Percentiles rank a stretch among this genome's conserved stretches.
phyloP scores from a whole-genome alignment of 768 basidiomycete species.

The Antrodiella citrinella region DNA sequence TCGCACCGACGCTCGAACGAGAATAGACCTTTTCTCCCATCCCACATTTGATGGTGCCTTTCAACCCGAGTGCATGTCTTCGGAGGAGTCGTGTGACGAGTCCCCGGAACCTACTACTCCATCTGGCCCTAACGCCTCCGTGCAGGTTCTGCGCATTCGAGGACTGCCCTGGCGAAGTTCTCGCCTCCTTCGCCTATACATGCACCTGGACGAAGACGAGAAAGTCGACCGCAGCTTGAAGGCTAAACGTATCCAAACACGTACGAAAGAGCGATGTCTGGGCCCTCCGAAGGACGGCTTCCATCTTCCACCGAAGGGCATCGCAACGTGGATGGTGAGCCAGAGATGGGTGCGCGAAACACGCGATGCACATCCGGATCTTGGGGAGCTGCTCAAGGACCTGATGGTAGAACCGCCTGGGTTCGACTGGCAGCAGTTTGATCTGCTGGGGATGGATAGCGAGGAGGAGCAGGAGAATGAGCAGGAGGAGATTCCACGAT shows the following conservation, averaged over 20 bases:
- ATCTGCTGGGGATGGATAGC: constrained; percentile 49
- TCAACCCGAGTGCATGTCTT: constrained; percentile 72
- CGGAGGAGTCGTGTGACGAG: constrained; percentile 65
- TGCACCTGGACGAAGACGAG: constrained; percentile 52
- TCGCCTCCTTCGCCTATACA: constrained; percentile 53
- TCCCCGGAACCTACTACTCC: constrained; percentile 14
- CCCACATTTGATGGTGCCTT: constrained; percentile 63
- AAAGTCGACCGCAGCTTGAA: constrained; percentile 31
- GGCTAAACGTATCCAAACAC: constrained; percentile 41
- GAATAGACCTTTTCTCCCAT: constrained; percentile 46
- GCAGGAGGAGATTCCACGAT: constrained; percentile 2
- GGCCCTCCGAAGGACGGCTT: constrained; percentile 53
- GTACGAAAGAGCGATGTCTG: constrained; percentile 41
- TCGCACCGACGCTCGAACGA: constrained; percentile 53
- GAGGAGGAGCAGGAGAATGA: constrained; percentile 26
- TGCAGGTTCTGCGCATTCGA: constrained; percentile 42
- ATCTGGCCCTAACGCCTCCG: constrained; percentile 12
- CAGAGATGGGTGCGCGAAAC: constrained; percentile 47
- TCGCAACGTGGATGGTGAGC: constrained; percentile 73
- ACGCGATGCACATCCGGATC: constrained; percentile 37
- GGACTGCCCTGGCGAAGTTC: constrained; percentile 63
- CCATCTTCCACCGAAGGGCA: constrained; percentile 52
- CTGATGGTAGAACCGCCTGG: constrained; percentile 38
- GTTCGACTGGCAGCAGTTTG: constrained; percentile 43
- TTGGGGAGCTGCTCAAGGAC: constrained; percentile 33